These are phyloP conservation scores for Ophiostoma novo-ulmi DNA, from an alignment of 2,329 filamentous ascomycete species.

Conservation along the genomic window DNA sequence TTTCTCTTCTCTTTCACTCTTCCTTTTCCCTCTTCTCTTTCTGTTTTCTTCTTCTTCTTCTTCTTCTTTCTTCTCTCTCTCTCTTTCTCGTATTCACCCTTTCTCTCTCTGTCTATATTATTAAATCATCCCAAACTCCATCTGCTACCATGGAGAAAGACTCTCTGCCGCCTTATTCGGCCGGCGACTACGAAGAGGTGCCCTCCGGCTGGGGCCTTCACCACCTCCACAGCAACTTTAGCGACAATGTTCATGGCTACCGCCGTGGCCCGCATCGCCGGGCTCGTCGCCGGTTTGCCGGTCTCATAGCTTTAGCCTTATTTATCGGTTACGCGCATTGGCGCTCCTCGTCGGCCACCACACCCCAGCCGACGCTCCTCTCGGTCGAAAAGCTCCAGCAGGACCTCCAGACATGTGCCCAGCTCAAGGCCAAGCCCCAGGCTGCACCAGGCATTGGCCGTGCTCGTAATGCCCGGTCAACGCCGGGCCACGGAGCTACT, in stretches of 20 bases:
- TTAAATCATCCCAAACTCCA: conserved; percentile 3
- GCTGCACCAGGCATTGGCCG: conserved; percentile 54
- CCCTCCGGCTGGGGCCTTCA: conserved; percentile 17
- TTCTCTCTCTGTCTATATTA: background rate
- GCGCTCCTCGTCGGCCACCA: conserved; percentile 29
- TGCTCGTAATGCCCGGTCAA: conserved; percentile 55
- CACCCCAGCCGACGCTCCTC: conserved; percentile 32
- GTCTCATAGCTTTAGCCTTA: conserved; percentile 43
- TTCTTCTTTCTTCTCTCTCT: background rate
- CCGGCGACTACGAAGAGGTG: conserved; percentile 7
- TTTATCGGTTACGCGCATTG: conserved; percentile 46
- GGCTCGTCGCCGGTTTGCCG: conserved; percentile 41
- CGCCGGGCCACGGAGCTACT: conserved; percentile 54
- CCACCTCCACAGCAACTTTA: background rate
- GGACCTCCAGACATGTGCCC: conserved; percentile 52
- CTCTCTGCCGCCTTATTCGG: conserved; percentile 44
- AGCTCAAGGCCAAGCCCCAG: conserved; percentile 49
- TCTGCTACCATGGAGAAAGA: conserved; percentile 37
- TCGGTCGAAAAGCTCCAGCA: conserved; percentile 50
- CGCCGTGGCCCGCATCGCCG: conserved; percentile 33
- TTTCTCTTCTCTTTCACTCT: background rate
- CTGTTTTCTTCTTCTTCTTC: background rate
- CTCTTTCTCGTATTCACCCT: background rate
- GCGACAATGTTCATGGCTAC: background rate
- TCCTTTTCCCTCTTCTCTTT: background rate